Percentiles rank a stretch among this genome's conserved stretches.
These are phyloP conservation scores for Linnemannia hyalina DNA, from an alignment of 192 early-diverging fungal genomes.

Conservation along the genomic window DNA sequence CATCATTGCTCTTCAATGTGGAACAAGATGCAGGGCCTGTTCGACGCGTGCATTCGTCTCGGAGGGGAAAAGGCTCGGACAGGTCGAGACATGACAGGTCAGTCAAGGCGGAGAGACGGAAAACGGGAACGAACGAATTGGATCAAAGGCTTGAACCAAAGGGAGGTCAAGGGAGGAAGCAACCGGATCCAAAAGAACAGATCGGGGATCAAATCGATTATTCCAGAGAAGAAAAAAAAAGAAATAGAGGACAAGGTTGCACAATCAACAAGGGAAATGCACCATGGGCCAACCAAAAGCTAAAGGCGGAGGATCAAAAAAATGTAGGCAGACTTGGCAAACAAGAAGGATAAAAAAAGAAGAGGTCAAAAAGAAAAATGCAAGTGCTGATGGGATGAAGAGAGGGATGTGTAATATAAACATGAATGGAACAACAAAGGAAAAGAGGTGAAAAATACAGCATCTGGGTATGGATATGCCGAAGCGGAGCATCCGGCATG, in stretches of 20 bases:
- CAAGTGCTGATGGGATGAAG: not conserved
- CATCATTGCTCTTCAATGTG: not conserved
- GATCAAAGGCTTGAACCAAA: not conserved
- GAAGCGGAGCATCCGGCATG: not conserved
- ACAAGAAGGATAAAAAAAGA: not conserved
- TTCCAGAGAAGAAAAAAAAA: not conserved
- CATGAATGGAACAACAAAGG: not conserved
- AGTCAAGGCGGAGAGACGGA: not conserved
- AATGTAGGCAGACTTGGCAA: not conserved
- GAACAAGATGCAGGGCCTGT: not conserved
- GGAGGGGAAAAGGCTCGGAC: not conserved
- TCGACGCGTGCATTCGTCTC: not conserved
- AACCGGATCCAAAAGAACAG: not conserved
- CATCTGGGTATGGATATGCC: slow-evolving; percentile 6
- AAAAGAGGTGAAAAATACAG: not conserved
- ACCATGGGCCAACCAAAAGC: not conserved
- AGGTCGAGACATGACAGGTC: not conserved
- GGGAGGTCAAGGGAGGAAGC: not conserved
- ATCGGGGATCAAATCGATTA: not conserved
- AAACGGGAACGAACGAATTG: not conserved
- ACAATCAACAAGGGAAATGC: not conserved
- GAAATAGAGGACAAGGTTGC: not conserved
- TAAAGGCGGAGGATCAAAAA: not conserved
- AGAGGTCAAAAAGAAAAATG: not conserved
- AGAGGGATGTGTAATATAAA: not conserved